Conservation (phyloP, 2,329 filamentous ascomycete genomes). For the Diplodia intermedia region DNA sequence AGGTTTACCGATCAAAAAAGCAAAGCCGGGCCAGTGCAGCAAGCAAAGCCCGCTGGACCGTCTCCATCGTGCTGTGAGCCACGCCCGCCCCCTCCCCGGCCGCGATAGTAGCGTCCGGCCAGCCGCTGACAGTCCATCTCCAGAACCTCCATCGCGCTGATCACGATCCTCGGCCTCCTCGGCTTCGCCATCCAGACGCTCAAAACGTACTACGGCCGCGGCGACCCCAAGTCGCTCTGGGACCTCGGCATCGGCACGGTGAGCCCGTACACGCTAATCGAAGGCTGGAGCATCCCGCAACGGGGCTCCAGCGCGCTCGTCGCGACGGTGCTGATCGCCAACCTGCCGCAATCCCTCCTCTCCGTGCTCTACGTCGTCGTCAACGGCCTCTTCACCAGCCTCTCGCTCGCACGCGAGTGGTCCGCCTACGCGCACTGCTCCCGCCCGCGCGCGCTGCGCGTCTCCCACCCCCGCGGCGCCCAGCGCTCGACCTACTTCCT, state of each 20-base stretch:
- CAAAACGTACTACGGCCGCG: not conserved
- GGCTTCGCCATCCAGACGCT: not conserved
- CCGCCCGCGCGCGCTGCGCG: constrained; percentile 47
- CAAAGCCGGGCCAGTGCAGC: not conserved
- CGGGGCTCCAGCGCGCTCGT: not conserved
- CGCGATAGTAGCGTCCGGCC: too few relatives aligned
- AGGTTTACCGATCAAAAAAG: not conserved
- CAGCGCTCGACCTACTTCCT: constrained; percentile 54
- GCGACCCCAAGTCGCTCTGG: not conserved
- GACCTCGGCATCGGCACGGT: constrained; percentile 6
- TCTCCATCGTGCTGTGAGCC: not conserved
- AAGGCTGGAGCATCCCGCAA: not conserved
- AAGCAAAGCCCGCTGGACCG: constrained; percentile 1
- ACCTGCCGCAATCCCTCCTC: constrained; percentile 56
- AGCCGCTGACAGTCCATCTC: not conserved
- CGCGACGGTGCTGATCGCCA: constrained; percentile 50
- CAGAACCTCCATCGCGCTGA: not conserved
- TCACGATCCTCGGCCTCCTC: constrained; percentile 6
- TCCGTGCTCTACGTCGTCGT: constrained; percentile 56
- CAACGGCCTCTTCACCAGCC: constrained; percentile 56
- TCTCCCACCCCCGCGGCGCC: constrained; percentile 43
- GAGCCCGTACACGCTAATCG: constrained; percentile 8
- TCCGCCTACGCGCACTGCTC: constrained; percentile 43
- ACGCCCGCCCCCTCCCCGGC: not conserved
- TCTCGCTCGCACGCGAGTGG: constrained; percentile 59